Percentiles rank a stretch among this genome's conserved stretches.
These are phyloP conservation scores for Lippia alba DNA, from an alignment of 305 asterid genomes.

Conservation along the genomic window DNA sequence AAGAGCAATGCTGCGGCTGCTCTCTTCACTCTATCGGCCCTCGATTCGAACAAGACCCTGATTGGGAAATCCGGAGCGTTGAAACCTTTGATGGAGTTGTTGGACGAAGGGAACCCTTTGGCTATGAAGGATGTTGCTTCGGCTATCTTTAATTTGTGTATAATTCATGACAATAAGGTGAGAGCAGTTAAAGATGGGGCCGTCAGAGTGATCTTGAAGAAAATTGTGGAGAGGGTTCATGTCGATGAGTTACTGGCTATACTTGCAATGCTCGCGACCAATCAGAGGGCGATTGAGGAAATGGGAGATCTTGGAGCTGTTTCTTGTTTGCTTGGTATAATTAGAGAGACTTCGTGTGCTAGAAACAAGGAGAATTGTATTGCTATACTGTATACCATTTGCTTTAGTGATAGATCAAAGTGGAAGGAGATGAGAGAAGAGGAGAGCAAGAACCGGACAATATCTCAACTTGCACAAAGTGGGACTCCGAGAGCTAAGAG, in stretches of 20 bases:
- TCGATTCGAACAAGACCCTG: conserved; percentile 52
- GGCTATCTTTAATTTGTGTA: conserved; percentile 52
- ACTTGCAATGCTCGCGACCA: conserved; percentile 62
- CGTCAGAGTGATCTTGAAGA: conserved; percentile 48
- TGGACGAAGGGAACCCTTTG: conserved; percentile 51
- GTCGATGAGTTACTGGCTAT: conserved; percentile 56
- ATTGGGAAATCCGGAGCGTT: conserved; percentile 59
- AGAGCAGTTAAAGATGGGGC: conserved; percentile 62
- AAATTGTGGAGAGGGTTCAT: conserved; percentile 38
- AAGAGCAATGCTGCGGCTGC: conserved; percentile 67
- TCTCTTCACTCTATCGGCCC: conserved; percentile 58
- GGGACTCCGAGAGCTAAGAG: conserved; percentile 76
- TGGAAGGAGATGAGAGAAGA: conserved; percentile 62
- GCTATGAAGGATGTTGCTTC: conserved; percentile 65
- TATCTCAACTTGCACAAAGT: conserved; percentile 54
- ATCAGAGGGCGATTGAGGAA: conserved; percentile 52
- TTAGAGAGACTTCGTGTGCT: conserved; percentile 45
- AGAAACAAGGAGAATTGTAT: conserved; percentile 59
- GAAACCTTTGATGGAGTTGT: conserved; percentile 46
- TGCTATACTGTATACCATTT: conserved; percentile 49
- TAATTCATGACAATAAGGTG: conserved; percentile 53
- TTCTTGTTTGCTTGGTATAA: conserved; percentile 48
- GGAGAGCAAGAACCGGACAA: conserved; percentile 42
- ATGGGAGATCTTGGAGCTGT: conserved; percentile 53
- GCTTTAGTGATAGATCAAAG: conserved; percentile 49